These are phyloP conservation scores for Porcisia deanei DNA, from an alignment of 208 protist species.

Conservation along the genomic window DNA sequence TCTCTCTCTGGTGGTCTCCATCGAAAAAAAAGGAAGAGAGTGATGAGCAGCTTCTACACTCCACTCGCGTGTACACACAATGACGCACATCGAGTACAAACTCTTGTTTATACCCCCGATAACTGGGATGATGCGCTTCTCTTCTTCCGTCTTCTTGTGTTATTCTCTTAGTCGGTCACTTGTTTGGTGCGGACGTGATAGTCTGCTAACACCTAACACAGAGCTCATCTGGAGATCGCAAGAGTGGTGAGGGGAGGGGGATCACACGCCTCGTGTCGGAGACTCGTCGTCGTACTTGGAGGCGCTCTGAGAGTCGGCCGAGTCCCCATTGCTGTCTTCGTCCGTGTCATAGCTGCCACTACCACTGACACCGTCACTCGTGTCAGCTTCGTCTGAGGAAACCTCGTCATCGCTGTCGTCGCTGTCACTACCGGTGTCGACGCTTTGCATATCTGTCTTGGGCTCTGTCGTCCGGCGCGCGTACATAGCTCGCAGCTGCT, in stretches of 20 bases:
- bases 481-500: constrained; percentile 80
- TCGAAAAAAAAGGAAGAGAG: not conserved
- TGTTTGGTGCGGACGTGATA: not conserved
- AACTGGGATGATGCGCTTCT: not conserved
- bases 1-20: not conserved
- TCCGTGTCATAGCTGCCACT: constrained; percentile 6
- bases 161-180: not conserved
- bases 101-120: not conserved
- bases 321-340: constrained; percentile 20
- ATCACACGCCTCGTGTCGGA: not conserved
- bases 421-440: constrained; percentile 31
- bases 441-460: constrained; percentile 33
- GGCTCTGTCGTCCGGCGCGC: constrained; percentile 18
- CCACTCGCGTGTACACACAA: not conserved
- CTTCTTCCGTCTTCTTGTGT: not conserved
- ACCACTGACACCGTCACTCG: constrained; percentile 13
- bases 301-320: constrained; percentile 17
- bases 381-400: constrained; percentile 15
- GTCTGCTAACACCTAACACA: not conserved
- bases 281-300: constrained; percentile 21
- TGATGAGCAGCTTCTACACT: not conserved
- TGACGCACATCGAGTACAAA: not conserved
- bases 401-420: constrained; percentile 17
- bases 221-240: not conserved
- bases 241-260: not conserved